phyloP scores from a whole-genome alignment of 495 filamentous ascomycete genomes.

The Chaetomium fimeti region DNA sequence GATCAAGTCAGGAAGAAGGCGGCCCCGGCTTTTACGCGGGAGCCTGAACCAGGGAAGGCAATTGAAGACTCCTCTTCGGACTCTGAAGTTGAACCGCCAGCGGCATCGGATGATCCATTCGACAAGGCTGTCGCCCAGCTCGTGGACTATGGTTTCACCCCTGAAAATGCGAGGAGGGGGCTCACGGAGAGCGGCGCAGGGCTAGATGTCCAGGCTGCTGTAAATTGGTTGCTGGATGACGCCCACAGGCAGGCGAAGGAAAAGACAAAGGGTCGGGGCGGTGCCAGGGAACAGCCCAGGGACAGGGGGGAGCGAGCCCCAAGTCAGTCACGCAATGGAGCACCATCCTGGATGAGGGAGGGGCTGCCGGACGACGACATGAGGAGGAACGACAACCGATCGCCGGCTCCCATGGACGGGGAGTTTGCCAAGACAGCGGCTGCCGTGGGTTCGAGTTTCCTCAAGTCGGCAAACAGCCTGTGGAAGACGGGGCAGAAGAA shows the following conservation, averaged over 20 bases:
- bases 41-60: slow-evolving; percentile 46
- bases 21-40: slow-evolving; percentile 38
- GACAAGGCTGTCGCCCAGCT: slow-evolving; percentile 85
- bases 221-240: slow-evolving; percentile 85
- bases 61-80: slow-evolving; percentile 48
- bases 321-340: slow-evolving; percentile 37
- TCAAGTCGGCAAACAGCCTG: slow-evolving; percentile 90
- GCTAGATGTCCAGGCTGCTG: slow-evolving; percentile 79
- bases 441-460: slow-evolving; percentile 74
- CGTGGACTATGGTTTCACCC: slow-evolving; percentile 91
- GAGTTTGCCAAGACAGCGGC: slow-evolving; percentile 80
- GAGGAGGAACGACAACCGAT: slow-evolving; percentile 55
- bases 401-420: slow-evolving; percentile 61
- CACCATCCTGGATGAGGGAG: slow-evolving; percentile 42
- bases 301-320: slow-evolving; percentile 31
- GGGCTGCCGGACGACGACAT: slow-evolving; percentile 36
- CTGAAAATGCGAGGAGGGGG: slow-evolving; percentile 74
- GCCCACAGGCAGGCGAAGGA: slow-evolving; percentile 74
- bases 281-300: slow-evolving; percentile 26
- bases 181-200: slow-evolving; percentile 75
- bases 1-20: slow-evolving; percentile 61
- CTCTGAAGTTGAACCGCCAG: slow-evolving; percentile 37
- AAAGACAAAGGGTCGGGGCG: slow-evolving; percentile 39
- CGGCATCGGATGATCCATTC: slow-evolving; percentile 54
- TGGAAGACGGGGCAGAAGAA: slow-evolving; percentile 95